Evolutionary conservation across 345 rosid species (phyloP).

Genomic region (Eucalyptus leucophloia): DNA sequence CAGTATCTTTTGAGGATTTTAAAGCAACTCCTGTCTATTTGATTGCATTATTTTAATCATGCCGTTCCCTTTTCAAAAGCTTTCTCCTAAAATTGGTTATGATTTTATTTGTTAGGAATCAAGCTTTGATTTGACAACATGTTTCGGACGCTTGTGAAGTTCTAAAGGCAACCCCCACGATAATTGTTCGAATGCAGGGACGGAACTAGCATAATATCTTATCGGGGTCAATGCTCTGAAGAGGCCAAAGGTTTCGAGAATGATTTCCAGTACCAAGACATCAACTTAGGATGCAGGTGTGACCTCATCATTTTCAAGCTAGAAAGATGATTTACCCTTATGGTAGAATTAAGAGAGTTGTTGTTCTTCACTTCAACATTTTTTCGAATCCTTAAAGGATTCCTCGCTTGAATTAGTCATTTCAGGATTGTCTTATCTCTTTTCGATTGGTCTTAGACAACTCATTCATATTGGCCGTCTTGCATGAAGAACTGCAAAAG

Average conservation of each 20-base stretch:
- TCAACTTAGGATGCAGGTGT: not conserved
- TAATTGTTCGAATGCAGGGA: not conserved
- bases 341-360: constrained; percentile 1
- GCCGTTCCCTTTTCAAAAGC: no score
- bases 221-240: no score
- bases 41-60: no score
- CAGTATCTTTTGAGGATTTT: not conserved
- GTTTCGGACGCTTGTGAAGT: no score
- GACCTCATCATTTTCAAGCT: constrained; percentile 19
- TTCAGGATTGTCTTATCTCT: rapidly evolving
- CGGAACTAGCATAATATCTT: no score
- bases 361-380: constrained; percentile 10
- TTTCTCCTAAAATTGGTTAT: no score
- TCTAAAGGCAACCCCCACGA: not conserved
- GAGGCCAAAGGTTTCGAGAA: not conserved
- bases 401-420: constrained; percentile 7
- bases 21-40: no score
- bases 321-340: not conserved
- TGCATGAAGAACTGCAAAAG: not conserved
- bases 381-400: not conserved
- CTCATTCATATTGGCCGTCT: not conserved
- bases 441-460: not conserved
- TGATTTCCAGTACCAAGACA: not conserved
- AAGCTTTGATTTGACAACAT: not conserved
- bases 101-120: no score